Evolutionary conservation across 345 rosid genomes (phyloP).

Genomic region (Eucalyptus viminalis): DNA sequence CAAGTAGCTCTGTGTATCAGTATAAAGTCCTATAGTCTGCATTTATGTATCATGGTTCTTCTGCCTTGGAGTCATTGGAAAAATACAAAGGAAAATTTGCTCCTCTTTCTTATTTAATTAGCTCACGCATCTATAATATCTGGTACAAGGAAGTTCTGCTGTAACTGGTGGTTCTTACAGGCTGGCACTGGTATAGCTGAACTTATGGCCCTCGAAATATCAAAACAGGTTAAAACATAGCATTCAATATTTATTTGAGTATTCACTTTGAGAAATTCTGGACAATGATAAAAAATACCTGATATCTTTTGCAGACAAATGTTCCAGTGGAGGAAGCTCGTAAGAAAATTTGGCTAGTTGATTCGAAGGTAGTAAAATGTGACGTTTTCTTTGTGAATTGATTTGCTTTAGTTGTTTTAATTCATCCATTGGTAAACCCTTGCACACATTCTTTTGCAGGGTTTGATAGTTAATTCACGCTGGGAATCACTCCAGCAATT

Average conservation of each 20-base stretch:
- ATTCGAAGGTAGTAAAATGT: constrained; percentile 78
- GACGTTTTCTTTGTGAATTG: background rate
- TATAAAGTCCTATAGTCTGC: background rate
- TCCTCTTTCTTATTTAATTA: background rate
- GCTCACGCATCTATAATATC: background rate
- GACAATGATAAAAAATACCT: background rate
- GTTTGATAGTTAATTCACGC: constrained; percentile 80
- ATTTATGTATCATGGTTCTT: background rate
- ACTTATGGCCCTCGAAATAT: constrained; percentile 85
- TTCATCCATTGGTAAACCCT: background rate
- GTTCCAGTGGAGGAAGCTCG: constrained; percentile 76
- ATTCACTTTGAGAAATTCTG: background rate
- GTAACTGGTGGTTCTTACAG: constrained; percentile 17
- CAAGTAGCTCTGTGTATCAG: background rate
- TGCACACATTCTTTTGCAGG: constrained; percentile 28
- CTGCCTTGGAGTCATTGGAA: background rate
- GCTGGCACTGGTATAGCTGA: constrained; percentile 99
- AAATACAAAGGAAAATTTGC: background rate
- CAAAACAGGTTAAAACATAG: constrained; percentile 51
- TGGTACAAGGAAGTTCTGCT: background rate
- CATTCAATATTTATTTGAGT: background rate
- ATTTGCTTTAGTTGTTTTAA: background rate
- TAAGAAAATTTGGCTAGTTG: constrained; percentile 79
- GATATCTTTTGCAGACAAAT: constrained; percentile 45
- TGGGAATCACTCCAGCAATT: constrained; percentile 81